Base-by-base conservation (phyloP, 2,329 filamentous ascomycete species). In the Botrytis elliptica region DNA sequence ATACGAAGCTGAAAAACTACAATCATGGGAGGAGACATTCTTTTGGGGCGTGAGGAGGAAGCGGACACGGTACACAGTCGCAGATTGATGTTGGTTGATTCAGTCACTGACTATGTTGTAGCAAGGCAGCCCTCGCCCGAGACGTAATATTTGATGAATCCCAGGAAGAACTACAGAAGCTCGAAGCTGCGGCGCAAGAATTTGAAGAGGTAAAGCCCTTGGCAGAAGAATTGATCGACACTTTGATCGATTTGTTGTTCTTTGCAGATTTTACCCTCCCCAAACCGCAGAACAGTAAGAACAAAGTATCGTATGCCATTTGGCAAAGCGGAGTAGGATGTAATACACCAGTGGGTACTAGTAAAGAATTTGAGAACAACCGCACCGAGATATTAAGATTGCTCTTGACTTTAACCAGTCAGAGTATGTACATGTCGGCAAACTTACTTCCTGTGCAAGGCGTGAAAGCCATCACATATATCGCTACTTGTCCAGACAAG, bases 301-400 rank as follows among this genome's bases (percentile, higher is more conserved):
- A 88, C 76, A 97, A 96, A 82, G 92, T 98, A 73, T 92, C 92
- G 12, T 97, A 96, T 83, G 92, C 94, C 71, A 98, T 99, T 81
- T 99, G 96, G 96, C 94, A 98, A 84, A 98, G 93, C 80, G 96
- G 96, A 66, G 95, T 99, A 44, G 96, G 96, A 22, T 98, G 95
- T 85, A 97, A 97, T 82, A 93, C 92, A 25, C 90, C 94, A 8
- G 90, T 97, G 78, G 91, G 91, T 16, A 95, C 94, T 5, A 98
- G 91, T 70, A 97, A 94, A 82, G 95, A 98, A 79, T 92, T 93
- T 74, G 96, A 99, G 84, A 97, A 88, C 84, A 98, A 98, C 82
- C 90, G 96, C 74, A 94, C 92, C 77, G 96, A 99, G 83, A 92
- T 98, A 44, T 83, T 98, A 79, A 90, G 95, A 36, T 85, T 99